Conservation (phyloP, 495 filamentous ascomycete species). For the Neurospora sp. region DNA sequence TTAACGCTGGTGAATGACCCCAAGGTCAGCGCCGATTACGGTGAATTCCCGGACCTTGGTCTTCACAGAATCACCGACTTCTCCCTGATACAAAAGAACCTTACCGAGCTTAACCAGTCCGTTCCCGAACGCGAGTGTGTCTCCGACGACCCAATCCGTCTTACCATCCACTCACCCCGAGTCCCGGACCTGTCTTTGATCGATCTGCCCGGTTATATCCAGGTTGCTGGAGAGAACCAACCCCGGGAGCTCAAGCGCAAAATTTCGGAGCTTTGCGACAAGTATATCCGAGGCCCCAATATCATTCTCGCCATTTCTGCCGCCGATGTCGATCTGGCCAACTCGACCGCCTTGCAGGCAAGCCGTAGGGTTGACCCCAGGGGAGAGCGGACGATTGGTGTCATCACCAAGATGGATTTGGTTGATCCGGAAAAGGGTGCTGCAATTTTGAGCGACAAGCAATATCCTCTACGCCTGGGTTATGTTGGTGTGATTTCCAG, state of each 20-base stretch:
- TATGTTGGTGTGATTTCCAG: slow-evolving; percentile 93
- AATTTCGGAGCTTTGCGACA: slow-evolving; percentile 93
- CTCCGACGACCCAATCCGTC: slow-evolving; percentile 90
- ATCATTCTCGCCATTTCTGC: slow-evolving; percentile 96
- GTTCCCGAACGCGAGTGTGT: slow-evolving; percentile 87
- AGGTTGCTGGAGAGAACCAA: slow-evolving; percentile 84
- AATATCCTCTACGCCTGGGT: slow-evolving; percentile 90
- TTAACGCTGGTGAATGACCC: slow-evolving; percentile 95
- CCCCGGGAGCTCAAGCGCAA: slow-evolving; percentile 88
- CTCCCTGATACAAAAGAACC: slow-evolving; percentile 77
- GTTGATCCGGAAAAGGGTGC: slow-evolving; percentile 75
- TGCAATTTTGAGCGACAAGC: slow-evolving; percentile 70
- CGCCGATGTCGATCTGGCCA: slow-evolving; percentile 93
- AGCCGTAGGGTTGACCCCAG: slow-evolving; percentile 88
- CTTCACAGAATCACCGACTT: slow-evolving; percentile 91
- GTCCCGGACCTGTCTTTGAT: slow-evolving; percentile 95
- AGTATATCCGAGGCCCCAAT: slow-evolving; percentile 94
- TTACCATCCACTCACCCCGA: slow-evolving; percentile 88
- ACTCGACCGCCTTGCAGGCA: slow-evolving; percentile 85
- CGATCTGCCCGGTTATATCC: slow-evolving; percentile 95
- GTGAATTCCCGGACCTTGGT: slow-evolving; percentile 89
- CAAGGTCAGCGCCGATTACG: slow-evolving; percentile 81
- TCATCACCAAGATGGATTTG: slow-evolving; percentile 98
- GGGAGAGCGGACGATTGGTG: slow-evolving; percentile 92
- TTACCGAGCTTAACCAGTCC: slow-evolving; percentile 91